Evolutionary conservation across 169 alveolate genomes (phyloP), one percentile per base, ranked within the genome.

Genomic region (Babesia ovata): DNA sequence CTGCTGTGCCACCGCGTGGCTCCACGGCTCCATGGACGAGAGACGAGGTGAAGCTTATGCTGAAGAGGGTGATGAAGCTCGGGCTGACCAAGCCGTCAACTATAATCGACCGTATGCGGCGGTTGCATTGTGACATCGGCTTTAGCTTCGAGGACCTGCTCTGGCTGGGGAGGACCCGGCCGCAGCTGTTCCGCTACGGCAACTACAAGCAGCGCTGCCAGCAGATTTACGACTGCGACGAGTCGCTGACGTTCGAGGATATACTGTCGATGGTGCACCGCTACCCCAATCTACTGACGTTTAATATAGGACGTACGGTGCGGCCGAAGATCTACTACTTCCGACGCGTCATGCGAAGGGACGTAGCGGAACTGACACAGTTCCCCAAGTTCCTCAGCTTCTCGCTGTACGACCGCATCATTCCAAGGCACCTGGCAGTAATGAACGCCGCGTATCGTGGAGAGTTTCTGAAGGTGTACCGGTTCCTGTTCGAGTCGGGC

Each of bases 391-490:
- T 57, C 57, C 85, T 86, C 50, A 72, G 88, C 29, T 90, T 56
- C 62, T 86, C 92, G 36, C 87, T 90, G 54, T 70, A 88, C 26
- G 87, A 86, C 74, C 74, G 94, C 61, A 90, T 90, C 54, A 81
- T 90, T 26, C 94, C 94, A 7, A 49, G 94, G 52, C 94, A 90
- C 44, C 45, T 86, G 28, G 88, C 91, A 2, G 61, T 84, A 53
- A 90, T 90, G 94, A 90, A 71, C 70, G 44, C 59, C 29, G 61
- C 48, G 29, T 90, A 90, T 85, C 69, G 63, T 22, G 79, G 87
- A 39, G 85, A 86, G 70, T 84, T 83, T 63, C 58, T 70, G 61
- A 74, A 73, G 46, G 89, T 82, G 36, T 82, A 82, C 67, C 53
- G 74, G 36, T 82, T 44, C 74, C 70, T 82, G 28, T 82, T 82